These are phyloP conservation scores for Grigorovia humatica DNA, from an alignment of 805 yeast species.

Conservation along the genomic window DNA sequence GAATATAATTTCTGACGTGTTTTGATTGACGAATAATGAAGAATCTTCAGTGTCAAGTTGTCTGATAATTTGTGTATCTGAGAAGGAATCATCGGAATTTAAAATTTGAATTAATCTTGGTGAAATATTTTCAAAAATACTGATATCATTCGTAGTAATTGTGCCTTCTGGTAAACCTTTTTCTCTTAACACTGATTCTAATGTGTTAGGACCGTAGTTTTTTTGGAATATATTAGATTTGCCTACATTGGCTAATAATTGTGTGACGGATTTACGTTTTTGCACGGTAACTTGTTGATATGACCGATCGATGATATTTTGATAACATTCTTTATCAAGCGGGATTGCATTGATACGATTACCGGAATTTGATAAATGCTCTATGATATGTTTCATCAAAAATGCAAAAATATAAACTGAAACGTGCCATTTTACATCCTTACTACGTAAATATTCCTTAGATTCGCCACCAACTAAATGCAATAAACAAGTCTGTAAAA, in stretches of 20 bases:
- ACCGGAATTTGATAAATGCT: neutral
- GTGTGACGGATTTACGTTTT: slow-evolving; percentile 13
- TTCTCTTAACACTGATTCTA: neutral
- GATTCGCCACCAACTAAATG: slow-evolving; percentile 16
- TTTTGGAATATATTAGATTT: slow-evolving; percentile 1
- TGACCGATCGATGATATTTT: slow-evolving; percentile 7
- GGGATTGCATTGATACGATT: neutral
- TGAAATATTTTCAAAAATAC: slow-evolving; percentile 6
- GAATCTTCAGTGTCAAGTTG: neutral
- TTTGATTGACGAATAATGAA: neutral
- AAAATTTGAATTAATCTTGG: slow-evolving; percentile 5
- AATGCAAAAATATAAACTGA: slow-evolving; percentile 18
- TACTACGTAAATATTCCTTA: slow-evolving; percentile 8
- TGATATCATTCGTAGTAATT: slow-evolving; percentile 2
- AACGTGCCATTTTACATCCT: slow-evolving; percentile 21
- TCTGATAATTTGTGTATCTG: neutral
- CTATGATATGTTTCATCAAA: slow-evolving; percentile 11
- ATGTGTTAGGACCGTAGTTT: neutral
- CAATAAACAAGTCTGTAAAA: slow-evolving; percentile 9
- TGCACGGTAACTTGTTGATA: slow-evolving; percentile 6
- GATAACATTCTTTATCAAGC: slow-evolving; percentile 2
- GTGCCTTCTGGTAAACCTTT: neutral
- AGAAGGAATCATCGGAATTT: slow-evolving; percentile 5
- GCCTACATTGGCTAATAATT: neutral
- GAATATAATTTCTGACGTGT: neutral